phyloP scores from a whole-genome alignment of 73 alveolate genomes.

The Tetrahymena elliotti region DNA sequence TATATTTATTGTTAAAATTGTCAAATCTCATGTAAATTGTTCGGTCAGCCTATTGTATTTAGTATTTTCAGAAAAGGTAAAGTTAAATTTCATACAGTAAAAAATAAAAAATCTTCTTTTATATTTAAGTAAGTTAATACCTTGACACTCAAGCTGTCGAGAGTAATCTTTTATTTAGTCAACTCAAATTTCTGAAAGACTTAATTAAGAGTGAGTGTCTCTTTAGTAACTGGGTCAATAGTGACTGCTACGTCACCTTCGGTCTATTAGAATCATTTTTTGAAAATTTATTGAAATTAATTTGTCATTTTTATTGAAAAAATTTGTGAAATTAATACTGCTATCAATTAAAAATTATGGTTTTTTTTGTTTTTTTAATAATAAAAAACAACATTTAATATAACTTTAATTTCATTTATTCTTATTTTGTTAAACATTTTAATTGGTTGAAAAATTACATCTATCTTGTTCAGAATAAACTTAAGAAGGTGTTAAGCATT shows the following conservation, averaged over 20 bases:
- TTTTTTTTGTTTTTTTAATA: no score
- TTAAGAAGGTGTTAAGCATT: constrained; percentile 59
- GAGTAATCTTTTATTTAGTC: constrained; percentile 9
- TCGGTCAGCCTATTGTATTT: constrained; percentile 53
- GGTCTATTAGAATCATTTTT: not conserved
- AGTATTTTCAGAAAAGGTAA: not conserved
- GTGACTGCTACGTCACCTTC: constrained; percentile 3
- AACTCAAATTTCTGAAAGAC: constrained; percentile 6
- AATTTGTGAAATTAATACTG: no score
- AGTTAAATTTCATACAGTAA: not conserved
- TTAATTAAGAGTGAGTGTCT: constrained; percentile 6
- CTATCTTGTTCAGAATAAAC: constrained; percentile 49
- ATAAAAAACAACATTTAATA: no score
- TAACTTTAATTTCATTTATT: no score
- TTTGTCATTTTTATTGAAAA: not conserved
- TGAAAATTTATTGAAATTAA: no score
- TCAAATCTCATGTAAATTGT: constrained; percentile 60
- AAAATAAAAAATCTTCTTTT: not conserved
- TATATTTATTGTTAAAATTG: constrained; percentile 63
- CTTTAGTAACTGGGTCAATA: not conserved
- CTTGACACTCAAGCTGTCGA: constrained; percentile 1
- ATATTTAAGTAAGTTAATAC: not conserved
- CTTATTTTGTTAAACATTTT: no score
- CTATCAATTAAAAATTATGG: no score
- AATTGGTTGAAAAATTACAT: no score